Conservation (phyloP, 1,284 basidiomycete genomes). For the Gymnopus androsaceus region DNA sequence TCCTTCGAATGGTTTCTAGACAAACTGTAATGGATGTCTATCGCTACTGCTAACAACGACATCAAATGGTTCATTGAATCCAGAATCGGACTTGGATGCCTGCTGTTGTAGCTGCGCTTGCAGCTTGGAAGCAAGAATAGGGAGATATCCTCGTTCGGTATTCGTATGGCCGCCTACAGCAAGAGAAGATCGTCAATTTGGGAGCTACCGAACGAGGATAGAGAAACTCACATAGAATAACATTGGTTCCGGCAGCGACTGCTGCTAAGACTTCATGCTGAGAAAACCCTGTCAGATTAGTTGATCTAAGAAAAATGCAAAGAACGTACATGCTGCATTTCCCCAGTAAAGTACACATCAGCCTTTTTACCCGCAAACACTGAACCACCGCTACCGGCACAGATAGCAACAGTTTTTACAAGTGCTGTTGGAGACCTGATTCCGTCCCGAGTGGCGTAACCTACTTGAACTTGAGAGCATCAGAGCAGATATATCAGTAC, state of each 20-base stretch:
- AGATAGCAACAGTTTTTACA: conserved; percentile 71
- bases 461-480: conserved; percentile 72
- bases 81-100: no score
- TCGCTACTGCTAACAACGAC: conserved; percentile 63
- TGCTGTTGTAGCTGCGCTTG: conserved; percentile 53
- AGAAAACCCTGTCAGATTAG: conserved; percentile 14
- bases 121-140: conserved; percentile 65
- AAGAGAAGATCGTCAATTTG: conserved; percentile 16
- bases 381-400: conserved; percentile 82
- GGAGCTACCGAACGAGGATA: conserved; percentile 20
- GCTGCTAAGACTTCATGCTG: conserved; percentile 85
- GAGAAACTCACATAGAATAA: conserved; percentile 70
- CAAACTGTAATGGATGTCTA: conserved; percentile 58
- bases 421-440: conserved; percentile 26
- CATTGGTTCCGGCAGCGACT: conserved; percentile 69
- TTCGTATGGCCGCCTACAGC: conserved; percentile 76
- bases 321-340: conserved; percentile 79
- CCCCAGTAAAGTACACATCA: conserved; percentile 88
- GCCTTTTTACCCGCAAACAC: conserved; percentile 71
- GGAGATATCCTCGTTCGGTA: conserved; percentile 86
- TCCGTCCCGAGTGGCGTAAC: conserved; percentile 43
- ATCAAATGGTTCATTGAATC: conserved; percentile 41
- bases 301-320: conserved; percentile 14
- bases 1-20: conserved; percentile 39
- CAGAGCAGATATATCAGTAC: background rate